These are phyloP conservation scores for Pythium brassicae DNA, from an alignment of 352 stramenopile genomes.

Conservation along the genomic window DNA sequence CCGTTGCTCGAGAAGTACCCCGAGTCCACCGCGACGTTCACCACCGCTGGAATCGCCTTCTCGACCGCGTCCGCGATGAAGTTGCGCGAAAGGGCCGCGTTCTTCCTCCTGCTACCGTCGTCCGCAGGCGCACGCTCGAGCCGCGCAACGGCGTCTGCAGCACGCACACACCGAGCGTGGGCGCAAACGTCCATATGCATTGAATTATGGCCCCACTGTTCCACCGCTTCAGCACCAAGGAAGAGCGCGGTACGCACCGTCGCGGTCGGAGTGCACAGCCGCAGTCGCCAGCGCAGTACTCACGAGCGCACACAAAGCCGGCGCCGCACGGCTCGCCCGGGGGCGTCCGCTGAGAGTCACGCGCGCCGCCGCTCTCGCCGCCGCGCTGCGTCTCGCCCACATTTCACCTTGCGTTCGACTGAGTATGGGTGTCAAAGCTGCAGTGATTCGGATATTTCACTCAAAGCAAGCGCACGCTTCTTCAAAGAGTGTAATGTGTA, in stretches of 20 bases:
- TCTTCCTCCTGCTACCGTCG: constrained; percentile 1
- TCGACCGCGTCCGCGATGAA: constrained; percentile 89
- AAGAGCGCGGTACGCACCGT: not conserved
- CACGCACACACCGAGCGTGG: not conserved
- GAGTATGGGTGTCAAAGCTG: too few species aligned
- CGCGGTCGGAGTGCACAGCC: not conserved
- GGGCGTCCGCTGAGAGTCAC: too few species aligned
- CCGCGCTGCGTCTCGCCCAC: constrained; percentile 1
- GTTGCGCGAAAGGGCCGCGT: constrained; percentile 51
- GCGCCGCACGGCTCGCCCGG: not conserved
- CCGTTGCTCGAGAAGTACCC: constrained; percentile 78
- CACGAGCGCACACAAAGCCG: too few species aligned
- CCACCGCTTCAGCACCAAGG: too few species aligned
- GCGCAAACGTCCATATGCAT: too few species aligned
- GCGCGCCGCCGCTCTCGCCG: too few species aligned
- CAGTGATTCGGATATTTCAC: too few species aligned
- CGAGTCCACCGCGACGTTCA: constrained; percentile 85
- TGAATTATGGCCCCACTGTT: too few species aligned
- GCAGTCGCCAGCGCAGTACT: constrained; percentile 1
- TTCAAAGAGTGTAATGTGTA: too few species aligned
- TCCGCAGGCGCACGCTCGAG: constrained; percentile 19
- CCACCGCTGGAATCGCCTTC: constrained; percentile 83
- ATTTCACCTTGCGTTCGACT: not conserved
- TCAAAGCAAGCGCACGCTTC: too few species aligned
- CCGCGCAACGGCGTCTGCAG: constrained; percentile 12